Evolutionary conservation across 83 land plant genomes (phyloP).

Genomic region (Picea abies): DNA sequence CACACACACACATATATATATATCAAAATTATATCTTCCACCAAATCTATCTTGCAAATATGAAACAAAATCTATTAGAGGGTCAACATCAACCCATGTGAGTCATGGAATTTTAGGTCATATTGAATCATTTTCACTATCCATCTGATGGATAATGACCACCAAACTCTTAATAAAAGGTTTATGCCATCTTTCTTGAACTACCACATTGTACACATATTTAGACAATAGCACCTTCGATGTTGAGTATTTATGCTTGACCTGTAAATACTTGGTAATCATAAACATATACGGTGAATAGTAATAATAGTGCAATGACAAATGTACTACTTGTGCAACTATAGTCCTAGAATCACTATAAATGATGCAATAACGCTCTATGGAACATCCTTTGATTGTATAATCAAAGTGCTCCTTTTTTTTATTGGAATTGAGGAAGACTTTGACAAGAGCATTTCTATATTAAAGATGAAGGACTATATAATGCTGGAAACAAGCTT

Average conservation of each 20-base stretch:
- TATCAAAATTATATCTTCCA: no score
- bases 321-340: background rate
- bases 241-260: background rate
- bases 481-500: constrained; percentile 58
- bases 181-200: background rate
- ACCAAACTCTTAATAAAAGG: constrained; percentile 10
- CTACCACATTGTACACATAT: background rate
- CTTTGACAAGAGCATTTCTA: background rate
- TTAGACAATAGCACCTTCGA: background rate
- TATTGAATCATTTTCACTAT: background rate
- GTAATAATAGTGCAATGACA: no score
- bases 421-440: background rate
- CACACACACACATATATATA: no score
- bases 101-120: no score
- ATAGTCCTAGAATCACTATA: background rate
- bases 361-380: background rate
- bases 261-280: background rate
- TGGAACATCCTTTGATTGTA: background rate
- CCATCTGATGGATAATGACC: constrained; percentile 10
- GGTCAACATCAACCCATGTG: no score
- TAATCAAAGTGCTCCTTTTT: background rate
- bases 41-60: no score
- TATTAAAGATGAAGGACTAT: constrained; percentile 30
- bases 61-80: no score
- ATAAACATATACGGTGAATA: no score